Percentiles rank a stretch among this genome's conserved stretches.
Evolutionary conservation across 2,329 filamentous ascomycete species (phyloP).

Genomic region (Chaetoscypha palmicola): DNA sequence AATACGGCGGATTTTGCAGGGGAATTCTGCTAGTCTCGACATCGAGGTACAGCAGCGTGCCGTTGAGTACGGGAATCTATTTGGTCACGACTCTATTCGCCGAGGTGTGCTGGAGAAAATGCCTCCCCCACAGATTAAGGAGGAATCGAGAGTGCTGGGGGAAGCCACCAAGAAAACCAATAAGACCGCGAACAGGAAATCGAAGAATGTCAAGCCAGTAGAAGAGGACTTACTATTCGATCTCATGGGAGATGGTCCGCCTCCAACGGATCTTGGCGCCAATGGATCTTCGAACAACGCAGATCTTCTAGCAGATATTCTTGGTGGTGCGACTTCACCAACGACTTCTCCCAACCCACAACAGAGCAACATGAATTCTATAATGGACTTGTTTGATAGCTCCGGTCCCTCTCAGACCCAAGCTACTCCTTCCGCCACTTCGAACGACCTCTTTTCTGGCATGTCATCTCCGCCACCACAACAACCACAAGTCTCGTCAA

Average conservation of each 20-base stretch:
- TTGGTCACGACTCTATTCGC: constrained; percentile 79
- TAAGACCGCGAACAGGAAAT: constrained; percentile 64
- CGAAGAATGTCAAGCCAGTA: constrained; percentile 71
- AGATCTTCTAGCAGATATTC: constrained; percentile 84
- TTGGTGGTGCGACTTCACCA: constrained; percentile 61
- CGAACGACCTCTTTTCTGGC: constrained; percentile 43
- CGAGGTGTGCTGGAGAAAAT: constrained; percentile 93
- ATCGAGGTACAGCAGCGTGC: constrained; percentile 94
- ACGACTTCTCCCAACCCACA: constrained; percentile 45
- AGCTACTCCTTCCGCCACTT: constrained; percentile 39
- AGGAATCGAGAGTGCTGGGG: constrained; percentile 85
- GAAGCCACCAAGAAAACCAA: constrained; percentile 65
- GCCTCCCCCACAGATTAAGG: constrained; percentile 94
- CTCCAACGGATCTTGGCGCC: constrained; percentile 67
- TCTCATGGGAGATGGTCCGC: constrained; percentile 76
- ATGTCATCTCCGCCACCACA: constrained; percentile 43
- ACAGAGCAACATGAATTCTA: constrained; percentile 56
- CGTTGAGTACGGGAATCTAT: constrained; percentile 94
- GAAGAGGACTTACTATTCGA: constrained; percentile 90
- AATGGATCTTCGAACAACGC: constrained; percentile 68
- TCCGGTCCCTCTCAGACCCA: constrained; percentile 39
- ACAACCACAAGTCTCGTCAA: constrained; percentile 38
- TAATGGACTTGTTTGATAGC: constrained; percentile 81
- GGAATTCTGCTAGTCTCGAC: constrained; percentile 78
- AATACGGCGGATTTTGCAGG: constrained; percentile 68